Evolutionary conservation across 805 yeast species (phyloP), one percentile per base, ranked within the genome.

Genomic region (Saccharomycopsis synnaedendra): DNA sequence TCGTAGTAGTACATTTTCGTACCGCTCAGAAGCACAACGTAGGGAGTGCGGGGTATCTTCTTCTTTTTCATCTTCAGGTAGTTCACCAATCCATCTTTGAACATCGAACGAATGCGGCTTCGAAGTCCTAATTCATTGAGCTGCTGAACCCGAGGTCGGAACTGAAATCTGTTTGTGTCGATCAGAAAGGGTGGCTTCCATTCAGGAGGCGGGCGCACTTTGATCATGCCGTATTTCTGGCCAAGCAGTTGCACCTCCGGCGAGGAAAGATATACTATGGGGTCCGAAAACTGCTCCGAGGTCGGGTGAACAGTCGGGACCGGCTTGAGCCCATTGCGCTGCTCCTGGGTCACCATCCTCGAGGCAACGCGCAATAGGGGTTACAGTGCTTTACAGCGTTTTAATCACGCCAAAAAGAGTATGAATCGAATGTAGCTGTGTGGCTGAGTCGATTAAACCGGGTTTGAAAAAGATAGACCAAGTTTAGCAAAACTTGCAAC

Each of bases 91-190:
- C 81, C 86, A 47, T 73, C 77, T 41, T 66, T 65, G 63, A 83
- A 84, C 55, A 78, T 77, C 50, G 71, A 65, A 42, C 89, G 66
- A 34, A 82, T 75, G 52, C 94, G 66, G 49, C 80, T 80, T 5
- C 72, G 60, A 11, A 85, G 59, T 30, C 81, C 79, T 57, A 85
- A 64, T 58, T 82, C 86, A 55, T 76, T 73, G 46, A 85, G 57
- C 42, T 70, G 74, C 59, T 84, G 93, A n/a, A 80, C 59, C 47
- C 94, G 62, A 5, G 87, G 82, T 52, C 76, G 80, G 58, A 85
- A 84, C 43, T 63, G 69, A 61, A 84, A 83, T n/a, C 58, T 59
- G 5, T 64, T 56, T 42, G 68, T 65, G 43, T 82, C 69, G 27
- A 83, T 64, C 47, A 78, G 69, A 53, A 82, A 71, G 0, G 76